A percentile compares a stretch with the other conserved stretches of the same genome.
These are phyloP conservation scores for Sporothrix pseudoabietina DNA, from an alignment of 2,329 filamentous ascomycete genomes.

Conservation along the genomic window DNA sequence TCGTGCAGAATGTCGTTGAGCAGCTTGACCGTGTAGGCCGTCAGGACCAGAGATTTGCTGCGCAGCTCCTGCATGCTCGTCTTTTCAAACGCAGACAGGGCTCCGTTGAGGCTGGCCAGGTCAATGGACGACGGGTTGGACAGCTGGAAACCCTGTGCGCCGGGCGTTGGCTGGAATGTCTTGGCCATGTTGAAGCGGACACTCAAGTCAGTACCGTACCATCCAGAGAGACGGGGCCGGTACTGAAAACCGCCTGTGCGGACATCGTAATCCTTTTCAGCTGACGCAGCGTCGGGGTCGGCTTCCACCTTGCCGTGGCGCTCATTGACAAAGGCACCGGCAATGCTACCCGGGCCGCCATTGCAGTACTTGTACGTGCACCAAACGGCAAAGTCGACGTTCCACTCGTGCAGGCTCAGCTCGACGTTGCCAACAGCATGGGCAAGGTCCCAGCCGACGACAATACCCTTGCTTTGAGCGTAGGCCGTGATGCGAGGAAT, in stretches of 20 bases:
- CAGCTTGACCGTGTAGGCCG: slow-evolving; percentile 73
- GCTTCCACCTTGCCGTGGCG: slow-evolving; percentile 62
- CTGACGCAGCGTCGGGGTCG: neutral
- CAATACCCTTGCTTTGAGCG: slow-evolving; percentile 60
- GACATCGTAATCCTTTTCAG: slow-evolving; percentile 41
- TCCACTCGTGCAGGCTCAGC: slow-evolving; percentile 79
- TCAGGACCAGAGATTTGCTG: slow-evolving; percentile 70
- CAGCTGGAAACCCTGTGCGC: slow-evolving; percentile 81
- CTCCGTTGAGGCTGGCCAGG: slow-evolving; percentile 71
- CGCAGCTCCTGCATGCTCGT: slow-evolving; percentile 70
- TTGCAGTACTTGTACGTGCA: slow-evolving; percentile 96
- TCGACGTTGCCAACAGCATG: slow-evolving; percentile 77
- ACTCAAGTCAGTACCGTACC: slow-evolving; percentile 82
- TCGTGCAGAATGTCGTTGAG: slow-evolving; percentile 51
- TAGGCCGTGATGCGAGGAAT: slow-evolving; percentile 76
- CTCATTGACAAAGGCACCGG: slow-evolving; percentile 78
- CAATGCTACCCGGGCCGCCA: slow-evolving; percentile 78
- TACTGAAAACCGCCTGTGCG: slow-evolving; percentile 46
- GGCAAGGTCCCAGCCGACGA: slow-evolving; percentile 64
- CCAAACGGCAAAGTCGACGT: slow-evolving; percentile 89
- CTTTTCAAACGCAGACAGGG: slow-evolving; percentile 71
- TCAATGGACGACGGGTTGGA: slow-evolving; percentile 82
- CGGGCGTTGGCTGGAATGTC: slow-evolving; percentile 72
- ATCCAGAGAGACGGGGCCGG: slow-evolving; percentile 71
- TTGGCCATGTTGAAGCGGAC: slow-evolving; percentile 84